A percentile compares a stretch with the other conserved stretches of the same genome.
Conservation (phyloP, 2,329 filamentous ascomycete species). For the Fusarium equiseti region DNA sequence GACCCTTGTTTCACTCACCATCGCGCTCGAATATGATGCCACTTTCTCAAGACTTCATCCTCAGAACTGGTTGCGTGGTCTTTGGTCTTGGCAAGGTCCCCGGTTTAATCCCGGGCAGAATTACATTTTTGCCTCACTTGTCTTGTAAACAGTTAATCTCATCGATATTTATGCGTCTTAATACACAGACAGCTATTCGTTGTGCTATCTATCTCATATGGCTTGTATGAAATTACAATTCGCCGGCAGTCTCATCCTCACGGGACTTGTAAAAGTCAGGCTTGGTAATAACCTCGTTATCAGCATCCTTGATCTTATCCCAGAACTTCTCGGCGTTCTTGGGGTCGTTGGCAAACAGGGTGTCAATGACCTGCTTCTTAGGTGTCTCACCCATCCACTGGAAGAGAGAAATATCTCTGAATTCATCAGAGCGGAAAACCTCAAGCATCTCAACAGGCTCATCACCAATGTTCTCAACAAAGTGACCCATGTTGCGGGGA, state of each 20-base stretch:
- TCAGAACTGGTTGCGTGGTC: not conserved
- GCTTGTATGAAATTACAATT: not conserved
- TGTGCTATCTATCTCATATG: not conserved
- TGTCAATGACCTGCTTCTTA: constrained; percentile 72
- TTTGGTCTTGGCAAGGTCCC: not conserved
- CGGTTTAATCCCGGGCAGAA: not conserved
- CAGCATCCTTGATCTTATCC: constrained; percentile 69
- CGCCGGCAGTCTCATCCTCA: not conserved
- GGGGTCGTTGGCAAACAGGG: constrained; percentile 72
- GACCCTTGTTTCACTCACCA: too few species aligned
- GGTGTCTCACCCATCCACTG: constrained; percentile 83
- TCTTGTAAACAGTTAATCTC: not conserved
- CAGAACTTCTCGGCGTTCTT: constrained; percentile 73
- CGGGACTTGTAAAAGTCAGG: constrained; percentile 38
- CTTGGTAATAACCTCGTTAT: constrained; percentile 67
- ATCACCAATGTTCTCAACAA: constrained; percentile 84
- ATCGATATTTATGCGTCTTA: too few species aligned
- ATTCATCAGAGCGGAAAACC: constrained; percentile 78
- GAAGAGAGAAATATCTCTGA: constrained; percentile 79
- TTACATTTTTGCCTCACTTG: not conserved
- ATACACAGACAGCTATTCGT: too few species aligned
- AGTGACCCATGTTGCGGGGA: constrained; percentile 82
- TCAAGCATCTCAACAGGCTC: constrained; percentile 82
- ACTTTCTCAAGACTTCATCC: too few species aligned
- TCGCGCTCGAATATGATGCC: too few species aligned